Base-by-base conservation (phyloP, 768 basidiomycete genomes). In the Phaeolepiota aurea region DNA sequence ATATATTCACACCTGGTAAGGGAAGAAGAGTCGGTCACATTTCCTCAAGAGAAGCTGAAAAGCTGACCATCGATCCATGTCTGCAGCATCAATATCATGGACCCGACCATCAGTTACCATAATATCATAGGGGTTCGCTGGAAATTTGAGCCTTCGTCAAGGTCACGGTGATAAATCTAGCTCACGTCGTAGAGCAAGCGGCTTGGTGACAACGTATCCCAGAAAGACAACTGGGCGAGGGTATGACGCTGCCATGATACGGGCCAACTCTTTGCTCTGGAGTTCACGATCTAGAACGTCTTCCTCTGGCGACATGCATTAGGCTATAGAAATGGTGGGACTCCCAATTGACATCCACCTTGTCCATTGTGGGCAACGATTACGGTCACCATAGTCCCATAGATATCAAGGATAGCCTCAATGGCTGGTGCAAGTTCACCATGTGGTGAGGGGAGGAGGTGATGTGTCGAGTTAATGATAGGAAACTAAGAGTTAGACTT, bases 291-390 rank as follows among this genome's bases (percentile, higher is more conserved):
- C 91, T n/a, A 90, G 57, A 0, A 83, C 75, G 35, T 91, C 88
- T 55, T 92, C 86, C 73, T 93, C 90, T 88, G 54, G 40, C 30
- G 15, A 13, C 14, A 3, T 11, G 39, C 31, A 13, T 47, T 18
- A 32, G 35, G 19, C 34, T 7, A 40, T 22, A 9, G 13, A 20
- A 9, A 3, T 10, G 13, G 15, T 33, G 5, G 23, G 11, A 25
- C n/a, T n/a, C 4, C 1, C 1, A 31, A 14, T 11, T 18, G 21
- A 21, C 14, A 32, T 19, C 2, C 45, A 83, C 87, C 87, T 72
- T 94, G 91, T 4, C 91, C 91, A 54, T 94, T 93, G 49, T 94
- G 91, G 0, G 87, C 72, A 7, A 93, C 85, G n/a, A 93, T 68
- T 0, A 92, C 87, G 3, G 80, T 81, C 13, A 92, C 76, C 38